These are phyloP conservation scores for Acer negundo DNA, from an alignment of 345 rosid species.

Conservation along the genomic window DNA sequence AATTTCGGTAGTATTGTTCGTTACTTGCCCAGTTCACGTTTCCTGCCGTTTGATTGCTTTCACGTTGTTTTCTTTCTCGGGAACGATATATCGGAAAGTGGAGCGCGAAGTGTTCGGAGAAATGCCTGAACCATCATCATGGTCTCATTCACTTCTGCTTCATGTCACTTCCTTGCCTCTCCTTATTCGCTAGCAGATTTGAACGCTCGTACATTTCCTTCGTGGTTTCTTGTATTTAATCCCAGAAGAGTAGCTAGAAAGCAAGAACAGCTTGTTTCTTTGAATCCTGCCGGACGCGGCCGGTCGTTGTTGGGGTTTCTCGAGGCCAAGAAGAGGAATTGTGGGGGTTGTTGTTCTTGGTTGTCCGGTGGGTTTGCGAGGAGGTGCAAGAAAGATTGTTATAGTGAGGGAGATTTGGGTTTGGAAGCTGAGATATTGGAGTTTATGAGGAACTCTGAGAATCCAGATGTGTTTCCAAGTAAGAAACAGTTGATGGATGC, in stretches of 20 bases:
- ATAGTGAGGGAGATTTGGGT: conserved; percentile 46
- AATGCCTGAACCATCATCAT: conserved; percentile 95
- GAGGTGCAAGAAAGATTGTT: conserved; percentile 48
- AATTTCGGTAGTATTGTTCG: conserved; percentile 55
- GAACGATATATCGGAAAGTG: not conserved
- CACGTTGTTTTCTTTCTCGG: not conserved
- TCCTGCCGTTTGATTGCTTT: not conserved
- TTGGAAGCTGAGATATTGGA: conserved; percentile 83
- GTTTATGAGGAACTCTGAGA: conserved; percentile 69
- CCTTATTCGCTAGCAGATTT: conserved; percentile 33
- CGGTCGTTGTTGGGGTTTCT: conserved; percentile 30
- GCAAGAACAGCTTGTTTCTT: conserved; percentile 10
- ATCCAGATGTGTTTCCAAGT: conserved; percentile 66
- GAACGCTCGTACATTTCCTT: conserved; percentile 23
- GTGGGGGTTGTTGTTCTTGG: conserved; percentile 28
- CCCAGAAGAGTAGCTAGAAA: not conserved
- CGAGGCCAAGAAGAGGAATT: conserved; percentile 35
- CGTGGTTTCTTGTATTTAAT: conserved; percentile 19
- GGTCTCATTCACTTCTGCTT: conserved; percentile 49
- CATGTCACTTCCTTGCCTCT: conserved; percentile 31
- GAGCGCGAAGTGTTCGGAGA: conserved; percentile 56
- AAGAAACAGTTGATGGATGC: conserved; percentile 61
- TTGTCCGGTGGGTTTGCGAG: conserved; percentile 43
- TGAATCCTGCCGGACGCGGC: conserved; percentile 22
- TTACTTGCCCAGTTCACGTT: conserved; percentile 38